A percentile compares a stretch with the other conserved stretches of the same genome.
These are phyloP conservation scores for Termitomyces sp. DNA, from an alignment of 768 basidiomycete species.

Conservation along the genomic window DNA sequence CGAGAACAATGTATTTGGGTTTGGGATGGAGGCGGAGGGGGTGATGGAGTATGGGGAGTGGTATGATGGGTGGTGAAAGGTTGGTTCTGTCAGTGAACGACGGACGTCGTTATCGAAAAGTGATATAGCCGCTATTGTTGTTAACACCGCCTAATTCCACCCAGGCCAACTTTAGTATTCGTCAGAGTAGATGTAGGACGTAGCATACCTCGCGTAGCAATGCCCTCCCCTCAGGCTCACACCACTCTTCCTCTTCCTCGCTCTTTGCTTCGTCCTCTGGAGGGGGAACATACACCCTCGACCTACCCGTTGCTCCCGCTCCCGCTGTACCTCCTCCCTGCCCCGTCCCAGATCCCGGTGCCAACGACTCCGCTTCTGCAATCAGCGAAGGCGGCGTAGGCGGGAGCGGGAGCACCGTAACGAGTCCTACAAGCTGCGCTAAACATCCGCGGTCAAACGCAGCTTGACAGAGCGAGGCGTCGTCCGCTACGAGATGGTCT, in stretches of 20 bases:
- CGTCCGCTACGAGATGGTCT: conserved; percentile 73
- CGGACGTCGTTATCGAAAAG: conserved; percentile 75
- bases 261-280: conserved; percentile 22
- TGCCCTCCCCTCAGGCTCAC: conserved; percentile 52
- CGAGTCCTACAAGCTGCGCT: conserved; percentile 46
- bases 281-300: conserved; percentile 3
- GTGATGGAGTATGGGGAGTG: conserved; percentile 43
- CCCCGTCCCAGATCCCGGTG: background rate
- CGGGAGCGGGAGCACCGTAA: conserved; percentile 51
- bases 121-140: conserved; percentile 67
- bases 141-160: conserved; percentile 59
- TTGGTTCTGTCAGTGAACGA: conserved; percentile 40
- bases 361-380: background rate
- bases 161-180: background rate
- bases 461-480: conserved; percentile 58
- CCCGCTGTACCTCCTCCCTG: background rate
- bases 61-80: background rate
- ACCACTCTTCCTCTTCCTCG: conserved; percentile 57
- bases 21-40: conserved; percentile 32
- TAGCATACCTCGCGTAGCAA: conserved; percentile 59
- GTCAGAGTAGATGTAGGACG: background rate
- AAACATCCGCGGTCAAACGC: conserved; percentile 74
- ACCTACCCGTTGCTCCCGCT: background rate
- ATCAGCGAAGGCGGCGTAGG: conserved; percentile 2
- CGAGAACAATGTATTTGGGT: conserved; percentile 16